These are phyloP conservation scores for Acanthochlamys bracteata DNA, from an alignment of 106 monocot genomes.

Conservation along the genomic window DNA sequence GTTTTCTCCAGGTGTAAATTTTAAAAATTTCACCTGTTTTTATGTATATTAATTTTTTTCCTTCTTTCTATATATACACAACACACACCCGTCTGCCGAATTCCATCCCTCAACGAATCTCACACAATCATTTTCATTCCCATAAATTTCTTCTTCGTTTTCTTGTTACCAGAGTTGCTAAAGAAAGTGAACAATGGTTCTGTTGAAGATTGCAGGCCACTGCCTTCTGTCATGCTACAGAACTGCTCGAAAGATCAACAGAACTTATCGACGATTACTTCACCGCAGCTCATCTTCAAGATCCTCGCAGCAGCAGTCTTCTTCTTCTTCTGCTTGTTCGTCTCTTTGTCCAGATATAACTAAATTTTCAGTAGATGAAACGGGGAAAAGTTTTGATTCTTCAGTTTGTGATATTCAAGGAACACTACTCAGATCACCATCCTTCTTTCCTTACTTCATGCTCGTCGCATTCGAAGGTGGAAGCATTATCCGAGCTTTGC, in stretches of 20 bases:
- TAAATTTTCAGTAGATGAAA: slow-evolving; percentile 15
- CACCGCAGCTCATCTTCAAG: slow-evolving; percentile 3
- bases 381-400: slow-evolving; percentile 15
- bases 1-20: too few species aligned
- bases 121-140: too few species aligned
- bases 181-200: slow-evolving; percentile 10
- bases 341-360: slow-evolving; percentile 3
- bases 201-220: slow-evolving; percentile 31
- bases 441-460: slow-evolving; percentile 82
- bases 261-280: slow-evolving; percentile 17
- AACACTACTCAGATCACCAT: slow-evolving; percentile 28
- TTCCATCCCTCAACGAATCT: too few species aligned
- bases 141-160: too few species aligned
- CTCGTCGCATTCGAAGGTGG: slow-evolving; percentile 79
- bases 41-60: too few species aligned
- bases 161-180: too few species aligned
- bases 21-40: too few species aligned
- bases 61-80: too few species aligned
- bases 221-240: slow-evolving; percentile 40
- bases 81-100: too few species aligned
- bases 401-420: slow-evolving; percentile 38
- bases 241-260: slow-evolving; percentile 24
- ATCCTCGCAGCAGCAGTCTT: too few species aligned
- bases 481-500: slow-evolving; percentile 33
- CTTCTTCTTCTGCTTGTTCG: too few species aligned